Evolutionary conservation across 2,329 filamentous ascomycete species (phyloP), one percentile per base, ranked within the genome.

Genomic region (Setomelanomma holmii): DNA sequence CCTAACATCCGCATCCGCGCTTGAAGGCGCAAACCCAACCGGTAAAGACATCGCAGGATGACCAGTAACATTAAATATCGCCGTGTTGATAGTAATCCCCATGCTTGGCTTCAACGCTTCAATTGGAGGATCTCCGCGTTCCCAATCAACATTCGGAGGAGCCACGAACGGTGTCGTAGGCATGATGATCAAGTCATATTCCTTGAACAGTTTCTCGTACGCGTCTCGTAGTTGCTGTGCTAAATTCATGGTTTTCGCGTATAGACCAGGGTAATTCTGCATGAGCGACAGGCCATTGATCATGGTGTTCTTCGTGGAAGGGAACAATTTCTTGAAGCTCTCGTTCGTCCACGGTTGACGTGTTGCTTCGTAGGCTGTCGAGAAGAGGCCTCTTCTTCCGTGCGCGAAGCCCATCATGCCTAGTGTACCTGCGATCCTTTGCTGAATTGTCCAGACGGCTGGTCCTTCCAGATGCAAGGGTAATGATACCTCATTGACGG

Each of bases 241-340:
- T 4, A 79, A 57, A 51, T 79, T 79, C 50, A 68, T 70, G 0
- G 75, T 70, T 49, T 79, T 79, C 5, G 70, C 67, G 51, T 78
- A 76, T 2, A 79, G 63, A 3, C 59, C 64, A 1, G 76, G 76
- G 39, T 75, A 75, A 19, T 58, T 46, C 47, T 68, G 66, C 66
- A 74, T 65, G 10, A 75, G 64, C 40, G 75, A 78, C 1, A 76
- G 63, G 0, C 77, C 77, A 41, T 76, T 75, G 24, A 79, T 71
- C 2, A 79, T 61, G 1, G 78, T 80, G 53, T 82, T 82, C 47
- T 81, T 81, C 1, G 81, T 67, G 0, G 66, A 67, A 1, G 74
- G 80, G 58, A 80, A 81, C 0, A 80, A 67, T 43, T 79, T 78
- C 40, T 79, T 72, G 53, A 83, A 84, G 43, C 75, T 76, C n/a